These are phyloP conservation scores for Xylariaceae sp. DNA, from an alignment of 2,329 filamentous ascomycete species.

Conservation along the genomic window DNA sequence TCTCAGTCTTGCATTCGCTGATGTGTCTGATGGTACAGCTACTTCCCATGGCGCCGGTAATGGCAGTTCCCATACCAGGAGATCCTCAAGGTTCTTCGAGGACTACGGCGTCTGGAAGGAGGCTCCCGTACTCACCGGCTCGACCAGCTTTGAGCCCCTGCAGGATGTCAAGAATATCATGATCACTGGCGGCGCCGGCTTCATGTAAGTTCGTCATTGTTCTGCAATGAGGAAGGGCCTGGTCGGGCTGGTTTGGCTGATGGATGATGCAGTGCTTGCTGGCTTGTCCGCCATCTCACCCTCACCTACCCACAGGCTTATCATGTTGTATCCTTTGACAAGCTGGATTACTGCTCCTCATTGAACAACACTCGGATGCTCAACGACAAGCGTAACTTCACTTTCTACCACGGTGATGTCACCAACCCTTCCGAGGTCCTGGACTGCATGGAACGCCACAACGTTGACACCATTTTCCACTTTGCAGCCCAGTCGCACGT, in stretches of 20 bases:
- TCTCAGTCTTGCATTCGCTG: neutral
- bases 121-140: slow-evolving; percentile 62
- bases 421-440: slow-evolving; percentile 64
- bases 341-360: slow-evolving; percentile 75
- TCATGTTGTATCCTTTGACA: slow-evolving; percentile 77
- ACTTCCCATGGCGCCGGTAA: slow-evolving; percentile 4
- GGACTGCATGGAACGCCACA: slow-evolving; percentile 60
- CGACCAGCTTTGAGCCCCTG: slow-evolving; percentile 61
- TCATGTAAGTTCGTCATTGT: slow-evolving; percentile 55
- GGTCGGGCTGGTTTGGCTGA: slow-evolving; percentile 14
- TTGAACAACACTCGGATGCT: slow-evolving; percentile 70
- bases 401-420: slow-evolving; percentile 73
- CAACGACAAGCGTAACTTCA: slow-evolving; percentile 62
- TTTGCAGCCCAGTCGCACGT: slow-evolving; percentile 84
- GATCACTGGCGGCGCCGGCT: slow-evolving; percentile 76
- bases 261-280: slow-evolving; percentile 55
- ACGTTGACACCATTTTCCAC: slow-evolving; percentile 74
- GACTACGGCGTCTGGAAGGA: slow-evolving; percentile 63
- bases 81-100: slow-evolving; percentile 37
- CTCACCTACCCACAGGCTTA: slow-evolving; percentile 67
- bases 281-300: slow-evolving; percentile 72
- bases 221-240: slow-evolving; percentile 1
- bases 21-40: slow-evolving; percentile 10
- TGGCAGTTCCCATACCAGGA: slow-evolving; percentile 6
- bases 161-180: slow-evolving; percentile 71